These are phyloP conservation scores for Tolypocladium cylindrosporum DNA, from an alignment of 2,329 filamentous ascomycete species.

Conservation along the genomic window DNA sequence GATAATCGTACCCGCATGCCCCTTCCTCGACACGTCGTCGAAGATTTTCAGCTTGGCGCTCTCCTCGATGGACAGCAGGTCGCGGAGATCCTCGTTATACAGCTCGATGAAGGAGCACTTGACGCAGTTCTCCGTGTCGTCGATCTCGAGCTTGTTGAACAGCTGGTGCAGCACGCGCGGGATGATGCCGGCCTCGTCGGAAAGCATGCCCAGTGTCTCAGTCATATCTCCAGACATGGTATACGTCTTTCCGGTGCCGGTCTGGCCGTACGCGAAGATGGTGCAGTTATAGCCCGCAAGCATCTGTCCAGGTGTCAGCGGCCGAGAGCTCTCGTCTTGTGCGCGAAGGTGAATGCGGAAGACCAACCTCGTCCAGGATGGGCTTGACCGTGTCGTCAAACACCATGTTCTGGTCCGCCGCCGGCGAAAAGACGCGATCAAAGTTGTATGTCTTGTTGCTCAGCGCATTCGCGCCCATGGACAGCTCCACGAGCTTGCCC, in stretches of 20 bases:
- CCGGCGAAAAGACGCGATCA: slow-evolving; percentile 92
- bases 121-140: slow-evolving; percentile 75
- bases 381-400: slow-evolving; percentile 94
- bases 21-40: slow-evolving; percentile 79
- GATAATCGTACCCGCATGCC: slow-evolving; percentile 76
- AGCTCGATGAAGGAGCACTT: slow-evolving; percentile 98
- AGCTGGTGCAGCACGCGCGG: slow-evolving; percentile 81
- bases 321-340: neutral
- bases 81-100: slow-evolving; percentile 94
- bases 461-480: slow-evolving; percentile 84
- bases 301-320: slow-evolving; percentile 48
- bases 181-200: slow-evolving; percentile 90
- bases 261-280: slow-evolving; percentile 97
- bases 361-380: slow-evolving; percentile 75
- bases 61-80: slow-evolving; percentile 76
- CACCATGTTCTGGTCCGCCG: slow-evolving; percentile 85
- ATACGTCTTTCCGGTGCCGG: slow-evolving; percentile 96
- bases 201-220: slow-evolving; percentile 73
- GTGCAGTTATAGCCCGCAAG: slow-evolving; percentile 94
- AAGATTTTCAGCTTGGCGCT: slow-evolving; percentile 85
- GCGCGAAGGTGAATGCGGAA: neutral
- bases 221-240: slow-evolving; percentile 99
- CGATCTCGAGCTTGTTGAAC: slow-evolving; percentile 73
- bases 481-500: slow-evolving; percentile 73
- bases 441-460: slow-evolving; percentile 97